phyloP scores from a whole-genome alignment of 305 asterid genomes.

The Fraxinus ornus region DNA sequence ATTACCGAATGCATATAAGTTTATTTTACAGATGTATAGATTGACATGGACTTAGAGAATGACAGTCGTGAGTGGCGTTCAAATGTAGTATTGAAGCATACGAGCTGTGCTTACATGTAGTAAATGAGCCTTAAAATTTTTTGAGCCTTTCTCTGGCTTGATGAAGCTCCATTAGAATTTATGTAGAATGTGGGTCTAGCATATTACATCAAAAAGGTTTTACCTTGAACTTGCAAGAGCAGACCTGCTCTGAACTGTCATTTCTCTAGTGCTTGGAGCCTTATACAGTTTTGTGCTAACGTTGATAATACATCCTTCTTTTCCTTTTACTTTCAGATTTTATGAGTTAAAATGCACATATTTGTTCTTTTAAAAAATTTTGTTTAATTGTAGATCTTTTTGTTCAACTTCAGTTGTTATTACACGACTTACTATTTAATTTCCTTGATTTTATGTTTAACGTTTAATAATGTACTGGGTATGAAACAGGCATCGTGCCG shows the following conservation, averaged over 20 bases:
- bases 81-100: not conserved
- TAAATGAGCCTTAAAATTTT: not conserved
- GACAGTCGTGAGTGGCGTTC: not conserved
- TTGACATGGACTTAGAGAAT: not conserved
- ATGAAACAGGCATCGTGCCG: slow-evolving; percentile 72
- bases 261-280: not conserved
- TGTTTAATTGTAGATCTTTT: not conserved
- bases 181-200: not conserved
- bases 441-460: slow-evolving; percentile 1
- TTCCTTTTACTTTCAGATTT: not conserved
- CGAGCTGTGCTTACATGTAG: not conserved
- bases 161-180: not conserved
- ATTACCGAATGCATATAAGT: not conserved
- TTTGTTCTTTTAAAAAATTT: slow-evolving; percentile 11
- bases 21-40: not conserved
- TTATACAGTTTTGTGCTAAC: not conserved
- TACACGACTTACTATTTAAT: not conserved
- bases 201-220: not conserved
- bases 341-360: not conserved
- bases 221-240: not conserved
- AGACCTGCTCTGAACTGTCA: not conserved
- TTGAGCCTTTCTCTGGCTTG: not conserved
- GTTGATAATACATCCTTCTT: not conserved
- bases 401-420: not conserved
- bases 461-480: slow-evolving; percentile 1